Evolutionary conservation across 768 basidiomycete species (phyloP).

Genomic region (Kwoniella newhampshirensis): DNA sequence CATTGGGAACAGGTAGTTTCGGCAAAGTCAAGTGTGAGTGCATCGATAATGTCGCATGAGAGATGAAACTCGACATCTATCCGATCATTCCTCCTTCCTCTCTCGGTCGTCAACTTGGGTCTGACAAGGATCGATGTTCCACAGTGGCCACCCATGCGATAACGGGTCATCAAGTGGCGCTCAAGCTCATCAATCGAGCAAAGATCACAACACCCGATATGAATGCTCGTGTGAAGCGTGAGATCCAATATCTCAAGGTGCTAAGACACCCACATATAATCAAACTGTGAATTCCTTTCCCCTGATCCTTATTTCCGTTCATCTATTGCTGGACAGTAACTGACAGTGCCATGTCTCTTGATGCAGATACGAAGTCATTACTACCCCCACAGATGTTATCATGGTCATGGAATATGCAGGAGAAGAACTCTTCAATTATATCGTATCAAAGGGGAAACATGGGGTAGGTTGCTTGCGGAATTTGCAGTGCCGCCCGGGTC

Average conservation of each 20-base stretch:
- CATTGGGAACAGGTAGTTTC: slow-evolving; percentile 95
- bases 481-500: neutral
- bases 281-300: slow-evolving; percentile 85
- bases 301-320: too few relatives aligned
- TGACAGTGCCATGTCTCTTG: neutral
- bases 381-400: slow-evolving; percentile 91
- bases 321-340: too few relatives aligned
- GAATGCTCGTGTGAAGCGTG: slow-evolving; percentile 84
- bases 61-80: too few relatives aligned
- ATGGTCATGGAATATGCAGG: slow-evolving; percentile 97
- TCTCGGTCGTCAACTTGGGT: too few relatives aligned
- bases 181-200: slow-evolving; percentile 95
- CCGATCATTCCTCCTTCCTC: too few relatives aligned
- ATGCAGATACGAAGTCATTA: slow-evolving; percentile 65
- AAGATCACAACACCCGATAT: slow-evolving; percentile 89
- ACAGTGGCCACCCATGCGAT: slow-evolving; percentile 89
- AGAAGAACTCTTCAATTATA: slow-evolving; percentile 97
- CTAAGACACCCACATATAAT: slow-evolving; percentile 95
- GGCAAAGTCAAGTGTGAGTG: slow-evolving; percentile 97
- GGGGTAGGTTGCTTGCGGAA: slow-evolving; percentile 23
- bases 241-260: slow-evolving; percentile 95
- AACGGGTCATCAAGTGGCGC: slow-evolving; percentile 92
- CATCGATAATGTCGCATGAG: too few relatives aligned
- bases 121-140: neutral
- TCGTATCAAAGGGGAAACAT: slow-evolving; percentile 75